Percentiles rank a stretch among this genome's conserved stretches.
These are phyloP conservation scores for Eutrema heterophyllum DNA, from an alignment of 345 rosid species.

Conservation along the genomic window DNA sequence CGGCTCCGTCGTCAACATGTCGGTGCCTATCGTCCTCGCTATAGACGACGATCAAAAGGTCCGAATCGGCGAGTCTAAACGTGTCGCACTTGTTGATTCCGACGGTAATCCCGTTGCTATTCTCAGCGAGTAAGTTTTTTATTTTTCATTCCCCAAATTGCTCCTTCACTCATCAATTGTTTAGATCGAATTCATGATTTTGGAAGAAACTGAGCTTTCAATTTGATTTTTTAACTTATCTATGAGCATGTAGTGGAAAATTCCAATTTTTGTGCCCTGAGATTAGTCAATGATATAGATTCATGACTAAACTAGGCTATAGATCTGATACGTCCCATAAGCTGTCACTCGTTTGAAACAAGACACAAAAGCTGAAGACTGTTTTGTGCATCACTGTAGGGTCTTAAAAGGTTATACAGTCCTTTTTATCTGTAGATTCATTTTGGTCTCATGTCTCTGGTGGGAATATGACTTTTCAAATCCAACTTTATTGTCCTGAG, in stretches of 20 bases:
- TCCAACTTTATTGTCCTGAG: neutral
- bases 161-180: neutral
- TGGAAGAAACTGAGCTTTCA: neutral
- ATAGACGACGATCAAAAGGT: slow-evolving; percentile 73
- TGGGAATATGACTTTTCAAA: neutral
- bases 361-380: neutral
- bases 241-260: neutral
- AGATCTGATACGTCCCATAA: neutral
- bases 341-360: neutral
- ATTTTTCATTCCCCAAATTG: neutral
- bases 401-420: neutral
- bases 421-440: neutral
- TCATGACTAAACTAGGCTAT: slow-evolving; percentile 1
- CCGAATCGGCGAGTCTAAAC: slow-evolving; percentile 53
- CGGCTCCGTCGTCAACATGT: slow-evolving; percentile 95
- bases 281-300: neutral
- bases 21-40: slow-evolving; percentile 89
- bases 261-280: neutral
- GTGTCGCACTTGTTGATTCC: slow-evolving; percentile 76
- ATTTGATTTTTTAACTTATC: neutral
- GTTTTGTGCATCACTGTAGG: neutral
- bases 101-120: slow-evolving; percentile 62
- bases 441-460: neutral
- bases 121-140: slow-evolving; percentile 64
- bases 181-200: neutral